Evolutionary conservation across 1,284 basidiomycete genomes (phyloP).

Genomic region (Marasmius fiardii): DNA sequence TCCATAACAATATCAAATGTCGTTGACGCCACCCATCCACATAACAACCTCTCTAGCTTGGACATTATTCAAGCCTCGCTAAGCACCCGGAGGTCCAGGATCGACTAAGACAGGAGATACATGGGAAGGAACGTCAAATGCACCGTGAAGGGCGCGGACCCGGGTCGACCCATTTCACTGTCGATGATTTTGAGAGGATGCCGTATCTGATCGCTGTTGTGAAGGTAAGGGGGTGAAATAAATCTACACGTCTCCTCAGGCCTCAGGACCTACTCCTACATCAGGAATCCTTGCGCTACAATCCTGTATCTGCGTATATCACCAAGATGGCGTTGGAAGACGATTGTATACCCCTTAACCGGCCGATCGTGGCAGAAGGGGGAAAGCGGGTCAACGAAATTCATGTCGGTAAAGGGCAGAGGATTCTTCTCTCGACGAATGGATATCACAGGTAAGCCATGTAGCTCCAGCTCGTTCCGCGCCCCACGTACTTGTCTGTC

Average conservation of each 20-base stretch:
- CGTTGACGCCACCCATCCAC: slow-evolving; percentile 16
- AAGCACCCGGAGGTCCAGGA: slow-evolving; percentile 16
- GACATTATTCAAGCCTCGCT: slow-evolving; percentile 27
- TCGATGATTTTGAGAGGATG: slow-evolving; percentile 20
- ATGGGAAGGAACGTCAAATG: neutral
- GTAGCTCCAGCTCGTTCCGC: no score
- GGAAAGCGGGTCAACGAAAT: slow-evolving; percentile 32
- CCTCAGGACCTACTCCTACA: slow-evolving; percentile 2
- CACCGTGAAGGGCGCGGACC: slow-evolving; percentile 4
- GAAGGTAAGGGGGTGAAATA: slow-evolving; percentile 29
- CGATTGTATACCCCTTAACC: slow-evolving; percentile 37
- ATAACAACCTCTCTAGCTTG: slow-evolving; percentile 37
- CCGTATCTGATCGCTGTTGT: slow-evolving; percentile 15
- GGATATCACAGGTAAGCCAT: slow-evolving; percentile 32
- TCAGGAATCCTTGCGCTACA: slow-evolving; percentile 37
- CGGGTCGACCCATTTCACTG: slow-evolving; percentile 10
- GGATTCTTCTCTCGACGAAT: slow-evolving; percentile 26
- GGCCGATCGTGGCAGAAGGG: slow-evolving; percentile 27
- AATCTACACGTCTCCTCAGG: slow-evolving; percentile 24
- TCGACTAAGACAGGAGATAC: slow-evolving; percentile 18
- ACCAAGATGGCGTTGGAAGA: slow-evolving; percentile 29
- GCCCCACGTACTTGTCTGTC: no score
- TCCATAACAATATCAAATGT: neutral
- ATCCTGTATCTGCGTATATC: slow-evolving; percentile 29
- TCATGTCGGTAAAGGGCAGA: slow-evolving; percentile 33